Conservation (phyloP, 1,284 basidiomycete genomes). For the Cutaneotrichosporon sp. region DNA sequence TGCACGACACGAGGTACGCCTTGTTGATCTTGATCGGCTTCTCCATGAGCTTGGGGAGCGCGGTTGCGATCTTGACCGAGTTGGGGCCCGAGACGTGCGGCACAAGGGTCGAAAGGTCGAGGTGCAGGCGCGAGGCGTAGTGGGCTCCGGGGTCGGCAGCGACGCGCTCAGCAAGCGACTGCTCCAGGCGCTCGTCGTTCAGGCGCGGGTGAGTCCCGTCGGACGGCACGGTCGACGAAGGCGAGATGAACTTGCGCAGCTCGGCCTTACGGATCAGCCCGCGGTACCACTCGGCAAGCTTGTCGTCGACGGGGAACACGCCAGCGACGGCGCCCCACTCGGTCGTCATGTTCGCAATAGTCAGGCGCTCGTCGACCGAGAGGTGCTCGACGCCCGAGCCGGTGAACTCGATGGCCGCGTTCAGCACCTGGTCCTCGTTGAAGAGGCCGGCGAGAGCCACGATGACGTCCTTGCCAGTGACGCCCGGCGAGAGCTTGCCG, state of each 20-base stretch:
- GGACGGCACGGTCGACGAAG: slow-evolving; percentile 45
- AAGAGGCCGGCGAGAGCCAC: slow-evolving; percentile 95
- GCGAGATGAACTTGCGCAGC: slow-evolving; percentile 65
- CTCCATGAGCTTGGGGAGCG: slow-evolving; percentile 75
- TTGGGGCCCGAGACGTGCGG: slow-evolving; percentile 97
- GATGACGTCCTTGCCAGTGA: slow-evolving; percentile 98
- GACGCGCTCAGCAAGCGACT: slow-evolving; percentile 62
- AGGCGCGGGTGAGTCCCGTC: slow-evolving; percentile 75
- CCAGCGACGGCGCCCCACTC: slow-evolving; percentile 98
- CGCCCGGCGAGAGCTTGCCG: slow-evolving; percentile 78
- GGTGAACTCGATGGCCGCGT: slow-evolving; percentile 96
- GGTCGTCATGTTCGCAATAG: slow-evolving; percentile 98
- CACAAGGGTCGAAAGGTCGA: slow-evolving; percentile 90
- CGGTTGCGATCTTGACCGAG: slow-evolving; percentile 93
- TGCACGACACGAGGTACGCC: slow-evolving; percentile 97
- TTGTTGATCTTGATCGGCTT: slow-evolving; percentile 85
- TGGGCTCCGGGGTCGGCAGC: slow-evolving; percentile 73
- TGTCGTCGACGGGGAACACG: slow-evolving; percentile 88
- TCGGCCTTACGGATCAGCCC: slow-evolving; percentile 73
- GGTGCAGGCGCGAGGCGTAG: slow-evolving; percentile 84
- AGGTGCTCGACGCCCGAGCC: slow-evolving; percentile 85
- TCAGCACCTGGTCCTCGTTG: slow-evolving; percentile 95
- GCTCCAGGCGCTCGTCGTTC: slow-evolving; percentile 70
- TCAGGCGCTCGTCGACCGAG: slow-evolving; percentile 86
- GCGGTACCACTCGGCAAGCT: slow-evolving; percentile 85